These are phyloP conservation scores for Cinchona pubescens DNA, from an alignment of 257 asterid species.

Conservation along the genomic window DNA sequence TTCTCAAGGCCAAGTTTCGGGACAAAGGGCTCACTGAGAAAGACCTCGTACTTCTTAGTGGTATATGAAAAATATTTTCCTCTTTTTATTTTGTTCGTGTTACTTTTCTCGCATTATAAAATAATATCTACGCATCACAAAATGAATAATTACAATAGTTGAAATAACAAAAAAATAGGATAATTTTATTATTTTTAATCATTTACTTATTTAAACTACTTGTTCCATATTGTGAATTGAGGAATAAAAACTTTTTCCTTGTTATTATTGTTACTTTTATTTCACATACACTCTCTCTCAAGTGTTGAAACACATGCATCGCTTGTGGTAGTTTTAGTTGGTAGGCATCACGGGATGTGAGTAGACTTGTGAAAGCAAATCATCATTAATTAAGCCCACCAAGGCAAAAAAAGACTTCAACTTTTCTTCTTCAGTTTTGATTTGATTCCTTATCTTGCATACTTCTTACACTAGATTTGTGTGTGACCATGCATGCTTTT, in stretches of 20 bases:
- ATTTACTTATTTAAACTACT: no score
- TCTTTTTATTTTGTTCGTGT: background rate
- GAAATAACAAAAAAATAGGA: no score
- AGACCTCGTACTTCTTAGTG: slow-evolving; percentile 71
- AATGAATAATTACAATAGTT: no score
- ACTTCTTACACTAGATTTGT: no score
- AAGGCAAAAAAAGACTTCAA: background rate
- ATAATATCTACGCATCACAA: no score
- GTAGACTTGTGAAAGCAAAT: background rate
- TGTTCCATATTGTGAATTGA: no score
- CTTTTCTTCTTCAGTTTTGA: background rate
- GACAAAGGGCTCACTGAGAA: slow-evolving; percentile 53
- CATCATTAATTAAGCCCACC: background rate
- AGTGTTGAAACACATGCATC: slow-evolving; percentile 32
- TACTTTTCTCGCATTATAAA: no score
- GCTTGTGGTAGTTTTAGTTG: slow-evolving; percentile 31
- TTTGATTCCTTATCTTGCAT: no score
- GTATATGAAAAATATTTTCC: slow-evolving; percentile 21
- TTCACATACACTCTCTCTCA: slow-evolving; percentile 7
- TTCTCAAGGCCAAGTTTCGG: slow-evolving; percentile 49
- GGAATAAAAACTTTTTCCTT: no score
- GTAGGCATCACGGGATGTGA: slow-evolving; percentile 23
- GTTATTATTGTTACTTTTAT: no score
- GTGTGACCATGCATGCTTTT: no score
- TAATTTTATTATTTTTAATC: no score